These are phyloP conservation scores for Tolypocladium guangdongense DNA, from an alignment of 2,329 filamentous ascomycete species.

Conservation along the genomic window DNA sequence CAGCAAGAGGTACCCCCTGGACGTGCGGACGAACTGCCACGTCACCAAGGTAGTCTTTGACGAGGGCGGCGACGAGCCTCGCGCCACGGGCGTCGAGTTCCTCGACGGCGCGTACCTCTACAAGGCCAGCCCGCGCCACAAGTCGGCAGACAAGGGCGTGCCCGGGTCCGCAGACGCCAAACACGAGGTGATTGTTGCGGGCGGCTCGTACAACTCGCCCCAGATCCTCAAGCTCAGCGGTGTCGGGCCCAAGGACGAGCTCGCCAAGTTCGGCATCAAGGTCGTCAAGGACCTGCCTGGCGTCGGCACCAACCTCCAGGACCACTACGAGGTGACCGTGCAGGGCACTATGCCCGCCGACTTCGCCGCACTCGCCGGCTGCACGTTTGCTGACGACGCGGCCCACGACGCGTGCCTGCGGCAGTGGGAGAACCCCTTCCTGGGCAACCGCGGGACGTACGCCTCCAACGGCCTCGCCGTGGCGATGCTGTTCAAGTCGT, in stretches of 20 bases:
- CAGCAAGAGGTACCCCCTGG: slow-evolving; percentile 7
- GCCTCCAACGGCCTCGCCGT: slow-evolving; percentile 12
- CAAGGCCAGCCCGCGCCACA: slow-evolving; percentile 28
- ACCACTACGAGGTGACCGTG: slow-evolving; percentile 17
- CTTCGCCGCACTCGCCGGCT: slow-evolving; percentile 9
- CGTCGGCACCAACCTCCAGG: slow-evolving; percentile 43
- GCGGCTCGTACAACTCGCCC: slow-evolving; percentile 35
- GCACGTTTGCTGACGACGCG: slow-evolving; percentile 15
- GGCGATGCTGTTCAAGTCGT: slow-evolving; percentile 15
- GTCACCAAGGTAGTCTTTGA: slow-evolving; percentile 26
- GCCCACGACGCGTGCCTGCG: slow-evolving; percentile 22
- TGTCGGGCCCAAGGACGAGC: slow-evolving; percentile 28
- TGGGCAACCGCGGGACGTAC: slow-evolving; percentile 10
- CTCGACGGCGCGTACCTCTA: slow-evolving; percentile 29
- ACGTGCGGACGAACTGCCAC: slow-evolving; percentile 14
- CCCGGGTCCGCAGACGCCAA: slow-evolving; percentile 19
- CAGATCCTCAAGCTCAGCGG: slow-evolving; percentile 35
- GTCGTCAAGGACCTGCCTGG: slow-evolving; percentile 47
- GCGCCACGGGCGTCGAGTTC: slow-evolving; percentile 32
- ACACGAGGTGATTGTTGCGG: slow-evolving; percentile 36
- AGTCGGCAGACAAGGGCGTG: slow-evolving; percentile 11
- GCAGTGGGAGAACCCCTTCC: slow-evolving; percentile 13
- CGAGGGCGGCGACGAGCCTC: slow-evolving; percentile 13
- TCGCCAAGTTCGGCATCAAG: slow-evolving; percentile 32
- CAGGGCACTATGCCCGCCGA: slow-evolving; percentile 6